Conservation (phyloP, 768 basidiomycete species). For the Tylopilus subfusipes region DNA sequence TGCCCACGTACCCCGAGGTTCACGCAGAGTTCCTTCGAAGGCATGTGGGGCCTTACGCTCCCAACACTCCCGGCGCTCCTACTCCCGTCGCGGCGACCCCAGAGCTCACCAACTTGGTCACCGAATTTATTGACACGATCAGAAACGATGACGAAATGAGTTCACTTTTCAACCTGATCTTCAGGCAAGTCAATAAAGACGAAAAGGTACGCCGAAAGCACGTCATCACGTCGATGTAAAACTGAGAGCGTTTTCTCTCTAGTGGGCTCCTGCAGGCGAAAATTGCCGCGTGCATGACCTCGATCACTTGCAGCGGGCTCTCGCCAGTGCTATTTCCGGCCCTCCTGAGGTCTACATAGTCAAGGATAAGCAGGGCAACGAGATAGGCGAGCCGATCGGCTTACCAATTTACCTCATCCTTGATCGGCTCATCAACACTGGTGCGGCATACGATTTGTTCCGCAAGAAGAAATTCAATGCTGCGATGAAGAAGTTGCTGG, state of each 20-base stretch:
- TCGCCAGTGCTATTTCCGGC: background rate
- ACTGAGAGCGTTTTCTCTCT: background rate
- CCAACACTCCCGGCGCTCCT: background rate
- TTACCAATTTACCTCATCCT: conserved; percentile 15
- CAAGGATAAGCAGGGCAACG: background rate
- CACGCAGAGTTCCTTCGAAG: background rate
- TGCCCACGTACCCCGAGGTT: background rate
- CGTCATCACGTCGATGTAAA: background rate
- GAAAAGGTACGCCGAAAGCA: background rate
- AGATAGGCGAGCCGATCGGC: conserved; percentile 19
- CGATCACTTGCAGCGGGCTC: background rate
- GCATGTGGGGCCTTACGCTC: background rate
- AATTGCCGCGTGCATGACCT: background rate
- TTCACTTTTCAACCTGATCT: background rate
- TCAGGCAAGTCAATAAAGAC: background rate
- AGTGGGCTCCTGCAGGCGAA: background rate
- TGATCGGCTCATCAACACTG: conserved; percentile 21
- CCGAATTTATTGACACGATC: background rate
- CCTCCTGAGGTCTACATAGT: background rate
- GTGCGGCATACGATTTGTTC: conserved; percentile 16
- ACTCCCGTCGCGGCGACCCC: background rate
- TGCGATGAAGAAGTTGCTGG: background rate
- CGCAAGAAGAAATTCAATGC: conserved; percentile 4
- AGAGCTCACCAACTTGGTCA: background rate
- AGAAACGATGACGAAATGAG: background rate